Percentiles rank a stretch among this genome's conserved stretches.
These are phyloP conservation scores for Ceratobasidium sp. DNA, from an alignment of 1,284 basidiomycete species.

Conservation along the genomic window DNA sequence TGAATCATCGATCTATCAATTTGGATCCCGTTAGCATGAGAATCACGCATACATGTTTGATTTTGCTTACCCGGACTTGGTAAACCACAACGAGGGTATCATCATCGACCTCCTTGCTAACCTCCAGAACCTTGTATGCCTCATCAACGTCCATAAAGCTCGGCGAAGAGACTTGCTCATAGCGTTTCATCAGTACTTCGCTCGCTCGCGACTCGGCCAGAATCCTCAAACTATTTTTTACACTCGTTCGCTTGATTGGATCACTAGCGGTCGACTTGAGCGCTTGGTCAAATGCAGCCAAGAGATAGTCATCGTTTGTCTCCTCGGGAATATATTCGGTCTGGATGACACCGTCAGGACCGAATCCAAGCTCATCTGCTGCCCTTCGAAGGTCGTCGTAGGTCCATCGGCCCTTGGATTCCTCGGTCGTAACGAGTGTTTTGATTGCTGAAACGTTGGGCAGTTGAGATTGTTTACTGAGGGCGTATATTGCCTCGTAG, in stretches of 20 bases:
- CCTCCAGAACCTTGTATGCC: constrained; percentile 76
- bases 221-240: constrained; percentile 41
- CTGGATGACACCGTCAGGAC: constrained; percentile 60
- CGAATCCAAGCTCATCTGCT: constrained; percentile 65
- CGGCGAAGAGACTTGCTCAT: constrained; percentile 56
- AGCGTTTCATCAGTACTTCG: constrained; percentile 53
- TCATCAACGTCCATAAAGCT: constrained; percentile 70
- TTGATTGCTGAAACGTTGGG: constrained; percentile 51
- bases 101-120: constrained; percentile 74
- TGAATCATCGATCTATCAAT: constrained; percentile 66
- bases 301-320: constrained; percentile 69
- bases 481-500: constrained; percentile 58
- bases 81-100: constrained; percentile 76
- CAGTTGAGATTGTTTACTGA: constrained; percentile 53
- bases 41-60: constrained; percentile 4
- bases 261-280: constrained; percentile 46
- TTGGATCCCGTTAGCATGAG: constrained; percentile 37
- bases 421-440: constrained; percentile 63
- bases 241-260: constrained; percentile 25
- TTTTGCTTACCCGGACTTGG: constrained; percentile 66
- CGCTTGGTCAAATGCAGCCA: constrained; percentile 69
- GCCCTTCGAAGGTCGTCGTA: constrained; percentile 59
- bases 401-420: constrained; percentile 68
- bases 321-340: constrained; percentile 67
- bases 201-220: constrained; percentile 62